Base-by-base conservation (phyloP, 768 basidiomycete species). In the Mycena maculata region DNA sequence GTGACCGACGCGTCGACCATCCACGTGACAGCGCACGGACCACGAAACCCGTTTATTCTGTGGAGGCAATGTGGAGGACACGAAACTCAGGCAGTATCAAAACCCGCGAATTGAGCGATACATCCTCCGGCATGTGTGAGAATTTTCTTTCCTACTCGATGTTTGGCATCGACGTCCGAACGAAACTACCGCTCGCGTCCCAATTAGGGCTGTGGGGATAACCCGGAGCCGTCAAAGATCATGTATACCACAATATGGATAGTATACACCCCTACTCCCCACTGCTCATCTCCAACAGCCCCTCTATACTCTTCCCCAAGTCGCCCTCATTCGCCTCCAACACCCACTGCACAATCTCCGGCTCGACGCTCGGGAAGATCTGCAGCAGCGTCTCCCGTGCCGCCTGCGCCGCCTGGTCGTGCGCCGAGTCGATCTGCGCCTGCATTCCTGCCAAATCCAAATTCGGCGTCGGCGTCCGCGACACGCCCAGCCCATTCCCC, bases 321-420 rank as follows among this genome's bases (percentile, higher is more conserved):
- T 98, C 95, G 22, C 94, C 93, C 10, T 87, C 88, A 72, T 95
- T 95, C 48, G 93, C 94, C 75, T 97, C 95, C 63, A 97, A 80
- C 38, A 98, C 94, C 87, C 88, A 91, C 65, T 95, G 93, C 44
- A 95, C 86, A 33, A 98, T 88, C 77, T 96, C 96, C 49, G 77
- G 76, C 74, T 98, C 96, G 69, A 92, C 83, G 12, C 77, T 77
- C 2, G 96, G 96, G 85, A 98, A 98, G 67, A 97, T 97, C 79
- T 96, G 94, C 61, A 86, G 79, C 67, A 98, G 79, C 31, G 95
- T 97, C 71, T 90, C 89, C 60, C 84, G 81, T 55, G 93, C 85
- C 3, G 92, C 93, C 18, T 84, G 87, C 18, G 87, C 87, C 23
- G 92, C 93, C 47, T 89, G 85, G 64, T 90, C 88, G 71, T 93